A percentile compares a stretch with the other conserved stretches of the same genome.
Evolutionary conservation across 2,329 filamentous ascomycete species (phyloP).

Genomic region (Aphanocladium album): DNA sequence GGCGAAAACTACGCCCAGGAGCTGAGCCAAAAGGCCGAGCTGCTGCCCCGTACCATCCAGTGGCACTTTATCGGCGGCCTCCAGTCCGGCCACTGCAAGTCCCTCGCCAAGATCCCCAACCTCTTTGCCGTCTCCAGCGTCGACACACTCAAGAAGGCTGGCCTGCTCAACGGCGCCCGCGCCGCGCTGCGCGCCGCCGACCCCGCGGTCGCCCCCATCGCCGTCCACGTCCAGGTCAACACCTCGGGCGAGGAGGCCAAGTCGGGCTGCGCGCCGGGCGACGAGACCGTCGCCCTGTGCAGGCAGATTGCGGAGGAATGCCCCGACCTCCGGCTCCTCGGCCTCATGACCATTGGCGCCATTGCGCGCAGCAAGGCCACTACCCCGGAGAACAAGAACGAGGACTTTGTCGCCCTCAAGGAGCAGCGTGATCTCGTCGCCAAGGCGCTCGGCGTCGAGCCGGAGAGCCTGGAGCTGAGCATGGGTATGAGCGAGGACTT

Average conservation of each 20-base stretch:
- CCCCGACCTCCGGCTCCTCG: constrained; percentile 67
- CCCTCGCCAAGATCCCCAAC: constrained; percentile 79
- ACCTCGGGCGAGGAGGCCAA: constrained; percentile 86
- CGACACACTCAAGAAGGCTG: constrained; percentile 82
- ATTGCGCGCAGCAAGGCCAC: constrained; percentile 77
- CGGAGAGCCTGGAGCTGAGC: constrained; percentile 72
- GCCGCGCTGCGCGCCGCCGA: constrained; percentile 45
- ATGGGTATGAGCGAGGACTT: constrained; percentile 99
- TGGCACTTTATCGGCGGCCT: constrained; percentile 98
- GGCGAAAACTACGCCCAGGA: constrained; percentile 97
- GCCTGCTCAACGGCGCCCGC: constrained; percentile 72
- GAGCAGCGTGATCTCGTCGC: constrained; percentile 68
- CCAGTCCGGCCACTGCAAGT: constrained; percentile 87
- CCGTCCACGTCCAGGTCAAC: constrained; percentile 90
- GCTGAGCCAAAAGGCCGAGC: constrained; percentile 73
- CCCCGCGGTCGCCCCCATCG: constrained; percentile 44
- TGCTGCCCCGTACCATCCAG: constrained; percentile 70
- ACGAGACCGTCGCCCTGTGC: constrained; percentile 60
- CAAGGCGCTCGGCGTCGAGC: constrained; percentile 39
- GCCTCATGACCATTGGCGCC: constrained; percentile 95
- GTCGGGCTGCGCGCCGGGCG: constrained; percentile 68
- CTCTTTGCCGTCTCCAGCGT: constrained; percentile 90
- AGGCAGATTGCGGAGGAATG: constrained; percentile 65
- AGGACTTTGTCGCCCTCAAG: constrained; percentile 71
- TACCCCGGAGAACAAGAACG: constrained; percentile 75